Conservation (phyloP, 176 grass and related monocot genomes). For the Echinochloa phyllopogon region DNA sequence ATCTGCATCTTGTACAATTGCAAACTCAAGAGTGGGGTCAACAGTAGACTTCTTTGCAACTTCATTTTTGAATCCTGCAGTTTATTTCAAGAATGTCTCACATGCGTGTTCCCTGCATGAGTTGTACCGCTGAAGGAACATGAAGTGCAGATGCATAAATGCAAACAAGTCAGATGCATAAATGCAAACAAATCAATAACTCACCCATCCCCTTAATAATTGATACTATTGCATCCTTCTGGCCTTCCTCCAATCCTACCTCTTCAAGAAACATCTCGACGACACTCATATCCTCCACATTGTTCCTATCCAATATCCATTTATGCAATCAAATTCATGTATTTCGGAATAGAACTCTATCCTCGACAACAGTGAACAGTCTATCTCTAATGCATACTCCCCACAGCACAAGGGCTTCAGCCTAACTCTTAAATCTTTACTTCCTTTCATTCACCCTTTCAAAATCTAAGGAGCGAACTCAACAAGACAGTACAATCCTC, state of each 20-base stretch:
- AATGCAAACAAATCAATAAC: background rate
- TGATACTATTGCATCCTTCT: constrained; percentile 65
- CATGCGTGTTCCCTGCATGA: background rate
- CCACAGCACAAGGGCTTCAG: background rate
- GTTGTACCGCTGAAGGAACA: background rate
- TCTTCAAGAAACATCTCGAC: constrained; percentile 71
- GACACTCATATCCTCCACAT: constrained; percentile 69
- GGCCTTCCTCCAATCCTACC: constrained; percentile 55
- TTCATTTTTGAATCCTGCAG: constrained; percentile 89
- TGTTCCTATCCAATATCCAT: constrained; percentile 54
- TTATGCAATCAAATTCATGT: constrained; percentile 23
- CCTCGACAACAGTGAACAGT: constrained; percentile 5
- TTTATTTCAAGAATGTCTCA: constrained; percentile 16
- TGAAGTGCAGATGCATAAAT: background rate
- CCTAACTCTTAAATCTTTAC: background rate
- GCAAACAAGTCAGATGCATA: background rate
- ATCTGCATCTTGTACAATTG: constrained; percentile 95
- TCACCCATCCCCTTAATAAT: constrained; percentile 94
- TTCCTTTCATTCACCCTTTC: background rate
- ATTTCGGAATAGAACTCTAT: background rate
- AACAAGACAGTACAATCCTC: background rate
- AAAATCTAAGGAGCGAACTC: background rate
- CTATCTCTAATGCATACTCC: background rate
- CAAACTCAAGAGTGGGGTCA: constrained; percentile 69
- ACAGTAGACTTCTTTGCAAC: constrained; percentile 51